These are phyloP conservation scores for Closterium sp. DNA, from an alignment of 139 green algal genomes.

Conservation along the genomic window DNA sequence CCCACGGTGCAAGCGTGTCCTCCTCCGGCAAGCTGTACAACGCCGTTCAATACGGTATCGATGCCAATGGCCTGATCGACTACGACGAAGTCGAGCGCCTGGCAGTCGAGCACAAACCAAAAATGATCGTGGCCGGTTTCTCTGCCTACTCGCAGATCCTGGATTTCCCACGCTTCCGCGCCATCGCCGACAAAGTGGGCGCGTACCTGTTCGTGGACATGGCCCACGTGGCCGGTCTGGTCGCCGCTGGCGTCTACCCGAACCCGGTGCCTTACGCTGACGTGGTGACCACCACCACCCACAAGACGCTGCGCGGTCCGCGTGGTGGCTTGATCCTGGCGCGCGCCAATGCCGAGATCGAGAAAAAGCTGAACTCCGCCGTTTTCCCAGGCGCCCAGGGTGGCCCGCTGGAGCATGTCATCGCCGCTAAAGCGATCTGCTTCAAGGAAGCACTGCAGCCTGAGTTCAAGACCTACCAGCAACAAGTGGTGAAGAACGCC, in stretches of 20 bases:
- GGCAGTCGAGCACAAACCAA: slow-evolving; percentile 69
- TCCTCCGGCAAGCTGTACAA: slow-evolving; percentile 83
- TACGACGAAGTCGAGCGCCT: slow-evolving; percentile 67
- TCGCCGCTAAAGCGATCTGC: slow-evolving; percentile 14
- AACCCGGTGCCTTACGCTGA: slow-evolving; percentile 61
- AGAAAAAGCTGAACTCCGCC: slow-evolving; percentile 75
- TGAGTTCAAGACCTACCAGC: neutral
- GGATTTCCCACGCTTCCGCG: slow-evolving; percentile 64
- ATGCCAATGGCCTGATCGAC: slow-evolving; percentile 79
- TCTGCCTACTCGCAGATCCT: neutral
- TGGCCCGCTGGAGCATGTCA: slow-evolving; percentile 53
- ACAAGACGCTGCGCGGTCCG: slow-evolving; percentile 88
- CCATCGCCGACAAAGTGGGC: slow-evolving; percentile 56
- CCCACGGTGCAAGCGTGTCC: slow-evolving; percentile 83
- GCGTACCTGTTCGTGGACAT: slow-evolving; percentile 91
- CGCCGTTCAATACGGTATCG: slow-evolving; percentile 85
- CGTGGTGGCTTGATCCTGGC: slow-evolving; percentile 87
- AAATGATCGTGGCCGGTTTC: slow-evolving; percentile 49
- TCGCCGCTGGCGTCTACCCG: slow-evolving; percentile 60
- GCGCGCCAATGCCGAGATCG: slow-evolving; percentile 60
- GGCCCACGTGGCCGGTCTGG: slow-evolving; percentile 83
- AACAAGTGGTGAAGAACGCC: no score
- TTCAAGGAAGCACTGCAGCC: neutral
- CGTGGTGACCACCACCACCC: slow-evolving; percentile 89
- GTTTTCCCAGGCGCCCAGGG: slow-evolving; percentile 87